Conservation (phyloP, 1,139 yeast genomes). For the Pneumocystis carinii region DNA sequence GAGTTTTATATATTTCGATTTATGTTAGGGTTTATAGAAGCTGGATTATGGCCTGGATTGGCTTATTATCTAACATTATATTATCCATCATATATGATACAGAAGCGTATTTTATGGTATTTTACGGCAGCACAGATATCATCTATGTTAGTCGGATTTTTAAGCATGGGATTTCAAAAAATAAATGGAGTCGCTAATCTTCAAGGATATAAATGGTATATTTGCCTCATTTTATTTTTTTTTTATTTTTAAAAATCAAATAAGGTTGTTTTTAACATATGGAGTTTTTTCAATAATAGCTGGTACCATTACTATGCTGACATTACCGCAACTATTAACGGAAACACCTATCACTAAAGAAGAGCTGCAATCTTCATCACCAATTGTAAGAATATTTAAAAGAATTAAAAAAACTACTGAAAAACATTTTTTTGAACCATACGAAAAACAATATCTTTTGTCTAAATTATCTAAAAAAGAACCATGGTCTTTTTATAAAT, state of each 20-base stretch:
- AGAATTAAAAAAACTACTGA: neutral
- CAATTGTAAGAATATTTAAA: neutral
- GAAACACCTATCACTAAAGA: neutral
- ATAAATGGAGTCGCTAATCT: conserved; percentile 40
- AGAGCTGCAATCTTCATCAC: neutral
- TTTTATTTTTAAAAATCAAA: neutral
- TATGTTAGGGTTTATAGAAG: conserved; percentile 66
- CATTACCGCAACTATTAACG: neutral
- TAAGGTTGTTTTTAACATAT: neutral
- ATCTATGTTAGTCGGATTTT: conserved; percentile 74
- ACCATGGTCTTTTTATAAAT: conserved; percentile 51
- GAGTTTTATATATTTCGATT: conserved; percentile 50
- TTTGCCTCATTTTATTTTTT: neutral
- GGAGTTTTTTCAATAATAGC: neutral
- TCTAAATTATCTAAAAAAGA: conserved; percentile 42
- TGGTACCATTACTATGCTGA: neutral
- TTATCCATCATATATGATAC: conserved; percentile 70
- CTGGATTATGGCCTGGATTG: conserved; percentile 93
- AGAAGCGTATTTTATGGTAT: conserved; percentile 72
- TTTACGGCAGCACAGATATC: conserved; percentile 83
- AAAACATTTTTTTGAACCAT: conserved; percentile 33
- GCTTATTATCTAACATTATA: conserved; percentile 69
- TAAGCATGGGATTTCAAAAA: conserved; percentile 74
- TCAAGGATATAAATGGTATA: neutral
- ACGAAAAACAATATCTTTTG: conserved; percentile 44